Evolutionary conservation across 176 grass and related monocot species (phyloP).

Genomic region (Lolium rigidum): DNA sequence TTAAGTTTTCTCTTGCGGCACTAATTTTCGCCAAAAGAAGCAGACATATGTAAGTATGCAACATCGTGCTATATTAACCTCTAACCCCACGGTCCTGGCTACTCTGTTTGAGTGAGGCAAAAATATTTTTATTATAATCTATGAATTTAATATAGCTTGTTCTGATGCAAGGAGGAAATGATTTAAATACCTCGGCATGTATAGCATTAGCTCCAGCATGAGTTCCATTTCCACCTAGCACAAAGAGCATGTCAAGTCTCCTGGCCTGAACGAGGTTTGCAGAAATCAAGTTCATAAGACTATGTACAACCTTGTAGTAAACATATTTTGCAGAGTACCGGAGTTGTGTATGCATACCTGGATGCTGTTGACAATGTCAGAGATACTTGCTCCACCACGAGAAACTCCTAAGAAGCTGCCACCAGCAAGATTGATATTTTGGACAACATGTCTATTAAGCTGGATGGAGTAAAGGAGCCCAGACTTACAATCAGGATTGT

Average conservation of each 20-base stretch:
- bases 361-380: constrained; percentile 93
- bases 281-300: constrained; percentile 37
- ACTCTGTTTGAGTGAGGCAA: neutral
- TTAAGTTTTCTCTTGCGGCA: constrained; percentile 90
- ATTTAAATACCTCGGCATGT: constrained; percentile 76
- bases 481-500: constrained; percentile 17
- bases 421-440: constrained; percentile 98
- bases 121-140: constrained; percentile 25
- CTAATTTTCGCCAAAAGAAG: constrained; percentile 40
- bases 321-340: constrained; percentile 15
- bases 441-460: constrained; percentile 85
- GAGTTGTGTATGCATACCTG: constrained; percentile 64
- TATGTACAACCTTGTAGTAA: constrained; percentile 7
- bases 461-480: constrained; percentile 43
- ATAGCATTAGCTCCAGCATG: constrained; percentile 96
- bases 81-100: neutral
- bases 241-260: constrained; percentile 94
- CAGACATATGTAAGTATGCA: constrained; percentile 33
- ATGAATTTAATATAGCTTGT: neutral
- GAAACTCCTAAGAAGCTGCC: constrained; percentile 97
- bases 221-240: constrained; percentile 95
- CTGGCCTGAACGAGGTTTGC: constrained; percentile 62
- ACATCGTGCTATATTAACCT: neutral
- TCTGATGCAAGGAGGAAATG: neutral
- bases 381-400: constrained; percentile 68